Percentiles rank a stretch among this genome's conserved stretches.
Evolutionary conservation across 768 basidiomycete genomes (phyloP).

Genomic region (Tylopilus subfusipes): DNA sequence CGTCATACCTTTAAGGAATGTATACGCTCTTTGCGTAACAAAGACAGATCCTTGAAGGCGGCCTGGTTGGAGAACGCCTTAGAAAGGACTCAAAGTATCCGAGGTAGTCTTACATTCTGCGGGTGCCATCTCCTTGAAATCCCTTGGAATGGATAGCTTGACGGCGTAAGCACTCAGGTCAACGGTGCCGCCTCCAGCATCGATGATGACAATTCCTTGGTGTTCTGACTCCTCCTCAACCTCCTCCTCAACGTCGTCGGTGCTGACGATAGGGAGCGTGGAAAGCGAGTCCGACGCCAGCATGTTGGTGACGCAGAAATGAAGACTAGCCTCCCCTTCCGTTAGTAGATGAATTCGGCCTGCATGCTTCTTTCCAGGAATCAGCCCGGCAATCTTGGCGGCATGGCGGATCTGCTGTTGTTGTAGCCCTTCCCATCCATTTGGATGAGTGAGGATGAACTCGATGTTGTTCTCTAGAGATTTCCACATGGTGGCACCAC

Average conservation of each 20-base stretch:
- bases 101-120: constrained; percentile 24
- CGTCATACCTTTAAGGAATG: constrained; percentile 27
- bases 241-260: neutral
- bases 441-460: constrained; percentile 5
- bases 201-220: constrained; percentile 39
- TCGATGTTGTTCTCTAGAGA: constrained; percentile 4
- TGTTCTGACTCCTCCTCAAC: constrained; percentile 3
- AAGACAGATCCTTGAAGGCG: constrained; percentile 37
- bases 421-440: constrained; percentile 5
- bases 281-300: constrained; percentile 23
- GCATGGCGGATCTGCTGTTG: constrained; percentile 5
- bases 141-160: constrained; percentile 15
- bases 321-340: constrained; percentile 27
- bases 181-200: constrained; percentile 16
- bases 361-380: constrained; percentile 12
- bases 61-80: constrained; percentile 20
- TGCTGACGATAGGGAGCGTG: neutral
- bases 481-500: constrained; percentile 12
- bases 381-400: neutral
- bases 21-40: constrained; percentile 30
- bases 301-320: constrained; percentile 41
- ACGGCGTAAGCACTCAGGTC: constrained; percentile 38
- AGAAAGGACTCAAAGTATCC: neutral
- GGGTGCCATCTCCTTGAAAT: constrained; percentile 34
- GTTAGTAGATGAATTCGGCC: constrained; percentile 22